phyloP scores from a whole-genome alignment of 2,329 filamentous ascomycete species.

The Niveomyces coronatus region DNA sequence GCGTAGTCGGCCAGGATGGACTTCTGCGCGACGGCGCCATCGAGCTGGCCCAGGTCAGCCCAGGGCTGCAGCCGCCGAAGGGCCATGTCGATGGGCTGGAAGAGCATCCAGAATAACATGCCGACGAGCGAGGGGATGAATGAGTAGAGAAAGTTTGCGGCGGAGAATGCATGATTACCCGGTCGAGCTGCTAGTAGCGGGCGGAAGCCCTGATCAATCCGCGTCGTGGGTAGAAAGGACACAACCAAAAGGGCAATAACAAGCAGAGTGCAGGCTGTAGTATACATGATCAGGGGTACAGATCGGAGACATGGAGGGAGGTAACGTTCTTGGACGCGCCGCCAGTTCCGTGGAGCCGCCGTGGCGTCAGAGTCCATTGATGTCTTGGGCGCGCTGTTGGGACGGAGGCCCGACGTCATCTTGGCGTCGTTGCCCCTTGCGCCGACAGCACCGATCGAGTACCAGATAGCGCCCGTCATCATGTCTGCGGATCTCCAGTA shows the following conservation, averaged over 20 bases:
- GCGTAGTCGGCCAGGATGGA: conserved; percentile 63
- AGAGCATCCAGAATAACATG: conserved; percentile 54
- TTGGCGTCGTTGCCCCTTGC: conserved; percentile 22
- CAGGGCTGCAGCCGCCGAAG: conserved; percentile 60
- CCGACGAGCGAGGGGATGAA: conserved; percentile 63
- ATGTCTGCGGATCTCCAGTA: conserved; percentile 69
- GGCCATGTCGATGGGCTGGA: conserved; percentile 56
- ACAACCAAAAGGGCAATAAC: conserved; percentile 64
- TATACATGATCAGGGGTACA: conserved; percentile 54
- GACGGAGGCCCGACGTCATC: conserved; percentile 16
- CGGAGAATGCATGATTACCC: conserved; percentile 58
- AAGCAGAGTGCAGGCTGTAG: conserved; percentile 48
- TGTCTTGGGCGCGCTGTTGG: conserved; percentile 20
- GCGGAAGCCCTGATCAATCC: conserved; percentile 58
- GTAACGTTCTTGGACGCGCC: conserved; percentile 42
- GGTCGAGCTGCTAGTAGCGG: conserved; percentile 56
- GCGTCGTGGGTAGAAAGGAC: conserved; percentile 62
- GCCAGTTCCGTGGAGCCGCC: conserved; percentile 18
- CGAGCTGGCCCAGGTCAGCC: conserved; percentile 46
- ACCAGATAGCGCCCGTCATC: conserved; percentile 58
- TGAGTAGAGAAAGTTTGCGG: conserved; percentile 79
- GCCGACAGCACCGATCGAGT: conserved; percentile 54
- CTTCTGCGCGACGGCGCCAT: conserved; percentile 50
- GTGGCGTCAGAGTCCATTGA: conserved; percentile 22
- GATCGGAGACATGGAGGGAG: conserved; percentile 69